Conservation (phyloP, 1,284 basidiomycete species). For the Ustilago shanxiensis region DNA sequence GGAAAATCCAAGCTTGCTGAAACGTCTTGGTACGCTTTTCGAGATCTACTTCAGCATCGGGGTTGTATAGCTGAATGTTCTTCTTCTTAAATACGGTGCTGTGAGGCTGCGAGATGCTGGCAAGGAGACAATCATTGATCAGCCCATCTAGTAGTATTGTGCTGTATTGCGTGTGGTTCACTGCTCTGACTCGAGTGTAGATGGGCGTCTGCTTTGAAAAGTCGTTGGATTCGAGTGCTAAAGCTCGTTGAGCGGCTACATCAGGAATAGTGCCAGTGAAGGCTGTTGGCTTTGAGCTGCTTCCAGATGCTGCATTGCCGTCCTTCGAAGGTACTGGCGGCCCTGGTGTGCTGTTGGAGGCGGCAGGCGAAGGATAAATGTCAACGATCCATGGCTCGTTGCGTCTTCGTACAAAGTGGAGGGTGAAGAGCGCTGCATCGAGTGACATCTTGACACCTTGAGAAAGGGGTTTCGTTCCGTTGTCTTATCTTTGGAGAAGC, state of each 20-base stretch:
- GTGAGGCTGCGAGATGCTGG: constrained; percentile 36
- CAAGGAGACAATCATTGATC: constrained; percentile 36
- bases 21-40: constrained; percentile 79
- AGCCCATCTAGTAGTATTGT: constrained; percentile 53
- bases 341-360: neutral
- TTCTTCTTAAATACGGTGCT: constrained; percentile 75
- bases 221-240: constrained; percentile 33
- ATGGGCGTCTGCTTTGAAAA: constrained; percentile 36
- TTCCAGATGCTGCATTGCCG: neutral
- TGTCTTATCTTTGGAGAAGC: no score
- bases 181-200: constrained; percentile 54
- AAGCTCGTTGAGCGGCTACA: constrained; percentile 27
- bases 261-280: constrained; percentile 48
- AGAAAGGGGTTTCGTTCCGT: neutral
- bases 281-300: constrained; percentile 18
- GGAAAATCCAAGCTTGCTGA: constrained; percentile 80
- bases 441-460: constrained; percentile 32
- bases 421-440: constrained; percentile 54
- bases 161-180: constrained; percentile 37
- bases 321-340: constrained; percentile 41
- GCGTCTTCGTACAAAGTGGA: constrained; percentile 44
- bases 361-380: constrained; percentile 31
- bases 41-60: constrained; percentile 78
- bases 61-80: constrained; percentile 81
- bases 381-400: constrained; percentile 52